Evolutionary conservation across 2,329 filamentous ascomycete species (phyloP), one percentile per base, ranked within the genome.

Genomic region (Fusarium stilboides): DNA sequence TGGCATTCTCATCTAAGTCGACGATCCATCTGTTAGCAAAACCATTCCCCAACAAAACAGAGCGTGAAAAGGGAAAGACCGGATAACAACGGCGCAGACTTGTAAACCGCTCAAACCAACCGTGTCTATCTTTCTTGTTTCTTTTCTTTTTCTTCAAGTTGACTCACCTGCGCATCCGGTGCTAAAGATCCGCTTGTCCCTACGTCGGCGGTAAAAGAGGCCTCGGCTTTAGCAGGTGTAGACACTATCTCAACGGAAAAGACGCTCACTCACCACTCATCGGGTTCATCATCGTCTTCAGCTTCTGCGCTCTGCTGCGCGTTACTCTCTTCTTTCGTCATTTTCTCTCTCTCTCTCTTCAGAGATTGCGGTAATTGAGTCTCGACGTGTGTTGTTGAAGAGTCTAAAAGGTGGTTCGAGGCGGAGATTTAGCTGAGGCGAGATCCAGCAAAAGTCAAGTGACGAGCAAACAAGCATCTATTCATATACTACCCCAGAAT

Each of bases 181-280:
- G 84, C 94, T 97, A 84, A 94, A 97, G 80, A 98, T 98, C 77
- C 96, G 88, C 87, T 97, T 95, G 84, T 98, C 94, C 95, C 95
- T 98, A 78, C 62, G 73, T 60, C 33, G 49, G 42, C 70, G 57
- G 66, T 36, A 55, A 58, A 46, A 63, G 57, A 61, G 71, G 74
- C 74, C 69, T 75, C 74, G 72, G 75, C 55, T 68, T 70, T 60
- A 56, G 49, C 33, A 31, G 28, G 28, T 31, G 28, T n/a, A 39
- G 20, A 37, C 52, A 36, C 44, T 40, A n/a, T 39, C 51, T 40
- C 42, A 45, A 51, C 47, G 31, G 57, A 40, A 49, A 45, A 56
- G 58, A 37, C 42, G 42, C 51, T 45, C 40, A 75, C 88, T 80
- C 84, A 98, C 96, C 95, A 98, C 63, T 97, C 95, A 85, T 98